Base-by-base conservation (phyloP, 1,284 basidiomycete genomes). In the Irpex rosettiformis region DNA sequence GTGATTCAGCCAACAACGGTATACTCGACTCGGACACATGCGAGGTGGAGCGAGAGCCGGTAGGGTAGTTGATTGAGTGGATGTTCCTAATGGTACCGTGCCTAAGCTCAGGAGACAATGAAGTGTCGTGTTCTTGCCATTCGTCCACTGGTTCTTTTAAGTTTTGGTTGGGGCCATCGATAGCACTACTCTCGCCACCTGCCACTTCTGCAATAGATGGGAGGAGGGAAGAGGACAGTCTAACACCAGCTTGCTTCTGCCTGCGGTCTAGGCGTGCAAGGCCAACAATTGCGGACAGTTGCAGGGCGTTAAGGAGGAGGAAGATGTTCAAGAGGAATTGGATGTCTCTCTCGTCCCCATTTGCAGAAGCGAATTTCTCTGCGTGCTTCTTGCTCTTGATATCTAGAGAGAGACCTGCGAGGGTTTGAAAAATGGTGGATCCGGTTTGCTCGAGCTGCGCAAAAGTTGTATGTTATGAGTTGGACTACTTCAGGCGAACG, bases 401-500 rank as follows among this genome's bases (percentile, higher is more conserved):
- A 59, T 87, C 86, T n/a, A 89, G 77, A 49, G 79, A 74, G 13
- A 90, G 73, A 29, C 89, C 88, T 7, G 87, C 79, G 5, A 90
- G 68, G 0, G 87, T 89, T 65, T 91, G 88, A 59, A 85, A 83
- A 56, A 89, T 80, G 0, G 85, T 86, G 3, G 85, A 82, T 0
- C 88, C 88, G 1, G 84, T 83, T 69, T 89, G 83, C 66, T 92
- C 90, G 60, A 92, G 74, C 88, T 90, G 22, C 59, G 11, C 11
- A 24, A 37, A 56, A 22, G 16, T n/a, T n/a, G 16, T 11, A 22
- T 45, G 18, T 2, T 3, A 18, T 45, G 24, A 54, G 11, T 59
- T 60, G 29, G 21, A 10, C 33, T 49, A 28, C 25, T 42, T 29
- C 47, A 24, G 6, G 42, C 11, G 29, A 25, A 51, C 4, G n/a